These are phyloP conservation scores for Amanita pallidorosea DNA, from an alignment of 768 basidiomycete genomes.

Conservation along the genomic window DNA sequence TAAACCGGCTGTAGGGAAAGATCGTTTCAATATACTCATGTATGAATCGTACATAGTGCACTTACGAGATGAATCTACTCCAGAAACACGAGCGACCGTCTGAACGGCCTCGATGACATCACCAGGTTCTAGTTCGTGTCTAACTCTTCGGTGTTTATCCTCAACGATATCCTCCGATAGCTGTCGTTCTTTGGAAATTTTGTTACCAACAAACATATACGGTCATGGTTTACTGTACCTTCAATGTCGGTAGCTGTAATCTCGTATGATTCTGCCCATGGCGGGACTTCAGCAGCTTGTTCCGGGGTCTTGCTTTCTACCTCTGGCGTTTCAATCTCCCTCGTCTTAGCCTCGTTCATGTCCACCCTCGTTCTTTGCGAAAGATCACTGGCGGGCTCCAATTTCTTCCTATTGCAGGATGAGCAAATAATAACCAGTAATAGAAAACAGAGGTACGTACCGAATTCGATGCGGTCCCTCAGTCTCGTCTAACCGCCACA, in stretches of 20 bases:
- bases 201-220: slow-evolving; percentile 1
- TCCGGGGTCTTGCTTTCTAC: slow-evolving; percentile 36
- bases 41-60: slow-evolving; percentile 7
- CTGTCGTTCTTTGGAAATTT: slow-evolving; percentile 31
- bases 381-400: slow-evolving; percentile 54
- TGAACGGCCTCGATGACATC: slow-evolving; percentile 82
- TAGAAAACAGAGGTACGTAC: slow-evolving; percentile 24
- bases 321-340: slow-evolving; percentile 37
- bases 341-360: slow-evolving; percentile 9
- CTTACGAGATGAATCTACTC: slow-evolving; percentile 88
- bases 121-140: slow-evolving; percentile 80
- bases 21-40: background rate
- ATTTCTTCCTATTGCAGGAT: slow-evolving; percentile 46
- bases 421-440: background rate
- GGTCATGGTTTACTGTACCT: slow-evolving; percentile 23
- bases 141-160: slow-evolving; percentile 80
- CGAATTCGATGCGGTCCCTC: slow-evolving; percentile 84
- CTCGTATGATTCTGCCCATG: slow-evolving; percentile 68
- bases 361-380: slow-evolving; percentile 34
- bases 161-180: slow-evolving; percentile 73
- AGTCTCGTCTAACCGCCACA: slow-evolving; percentile 85
- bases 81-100: slow-evolving; percentile 81
- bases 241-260: slow-evolving; percentile 53
- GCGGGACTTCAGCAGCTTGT: slow-evolving; percentile 47
- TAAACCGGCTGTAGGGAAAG: slow-evolving; percentile 53